A percentile compares a stretch with the other conserved stretches of the same genome.
These are phyloP conservation scores for Talaromyces sp. DNA, from an alignment of 2,329 filamentous ascomycete species.

Conservation along the genomic window DNA sequence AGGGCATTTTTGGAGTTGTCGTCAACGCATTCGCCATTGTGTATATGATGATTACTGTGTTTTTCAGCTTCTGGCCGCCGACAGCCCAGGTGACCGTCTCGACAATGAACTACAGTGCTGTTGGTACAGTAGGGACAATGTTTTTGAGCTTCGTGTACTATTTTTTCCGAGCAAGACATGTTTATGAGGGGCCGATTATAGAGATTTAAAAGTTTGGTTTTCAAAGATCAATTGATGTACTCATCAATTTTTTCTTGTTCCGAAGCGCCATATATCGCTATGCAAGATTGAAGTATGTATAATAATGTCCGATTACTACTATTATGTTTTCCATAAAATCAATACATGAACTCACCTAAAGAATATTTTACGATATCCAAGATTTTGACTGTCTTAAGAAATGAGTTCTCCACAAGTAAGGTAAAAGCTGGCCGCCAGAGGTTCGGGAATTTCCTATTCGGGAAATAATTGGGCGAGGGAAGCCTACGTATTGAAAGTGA, in stretches of 20 bases:
- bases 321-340: too few relatives aligned
- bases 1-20: constrained; percentile 37
- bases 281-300: too few relatives aligned
- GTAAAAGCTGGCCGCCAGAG: too few relatives aligned
- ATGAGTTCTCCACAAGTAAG: too few relatives aligned
- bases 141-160: constrained; percentile 37
- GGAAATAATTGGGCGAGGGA: too few relatives aligned
- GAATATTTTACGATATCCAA: too few relatives aligned
- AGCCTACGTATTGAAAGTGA: too few relatives aligned
- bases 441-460: too few relatives aligned
- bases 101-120: constrained; percentile 46
- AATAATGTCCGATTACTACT: too few relatives aligned
- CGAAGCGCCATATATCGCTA: too few relatives aligned
- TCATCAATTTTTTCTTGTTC: not conserved
- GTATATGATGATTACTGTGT: constrained; percentile 41
- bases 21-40: constrained; percentile 41
- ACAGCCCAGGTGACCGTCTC: constrained; percentile 27
- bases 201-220: constrained; percentile 12
- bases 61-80: constrained; percentile 46
- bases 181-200: constrained; percentile 27
- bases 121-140: constrained; percentile 36
- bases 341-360: too few relatives aligned
- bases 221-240: not conserved
- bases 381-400: too few relatives aligned
- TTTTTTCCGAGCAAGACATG: constrained; percentile 23